Evolutionary conservation across 306 rosid genomes (phyloP), one percentile per base, ranked within the genome.

Genomic region (Vigna radiata): DNA sequence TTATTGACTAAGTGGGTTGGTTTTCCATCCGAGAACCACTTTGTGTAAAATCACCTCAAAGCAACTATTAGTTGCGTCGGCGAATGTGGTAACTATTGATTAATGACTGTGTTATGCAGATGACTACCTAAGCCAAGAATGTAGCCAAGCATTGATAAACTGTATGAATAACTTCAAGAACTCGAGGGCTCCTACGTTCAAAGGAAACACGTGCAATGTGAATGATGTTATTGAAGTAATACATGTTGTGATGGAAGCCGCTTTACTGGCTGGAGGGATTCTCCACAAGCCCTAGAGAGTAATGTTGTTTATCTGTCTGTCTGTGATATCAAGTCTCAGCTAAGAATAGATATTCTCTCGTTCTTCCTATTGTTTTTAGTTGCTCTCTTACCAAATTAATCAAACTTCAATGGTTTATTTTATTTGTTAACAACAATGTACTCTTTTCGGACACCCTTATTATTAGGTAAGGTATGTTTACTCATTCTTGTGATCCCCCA

Each of bases 61-160:
- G 44, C 11, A 39, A 8, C 44, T 39, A 8, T 39, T 39, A 37
- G 43, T 37, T 37, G 2, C 10, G 9, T 23, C 8, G 11, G 68
- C 23, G 19, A 11, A 41, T 29, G 25, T 18, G 9, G 21, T 44
- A 70, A 18, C 27, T 2, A 25, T 4, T 59, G 70, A 77, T 58
- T 10, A 43, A 54, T 81, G 54, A 39, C 71, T 75, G 29, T 79
- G 54, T 31, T 53, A 74, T 80, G 89, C 87, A 95, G 99, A 92
- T 88, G 99, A 87, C 68, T 95, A 95, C 88, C 73, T 95, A 46
- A 92, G 97, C 88, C 86, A 86, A 79, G 90, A 92, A 76, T 95
- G 97, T 85, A 92, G 97, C 87, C 89, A 85, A 78, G 71, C 84
- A 78, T 78, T 95, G 65, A 70, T 95, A 53, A 77, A 85, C 63